Evolutionary conservation across 1,284 basidiomycete genomes (phyloP).

Genomic region (Sphaerobolus stellatus): DNA sequence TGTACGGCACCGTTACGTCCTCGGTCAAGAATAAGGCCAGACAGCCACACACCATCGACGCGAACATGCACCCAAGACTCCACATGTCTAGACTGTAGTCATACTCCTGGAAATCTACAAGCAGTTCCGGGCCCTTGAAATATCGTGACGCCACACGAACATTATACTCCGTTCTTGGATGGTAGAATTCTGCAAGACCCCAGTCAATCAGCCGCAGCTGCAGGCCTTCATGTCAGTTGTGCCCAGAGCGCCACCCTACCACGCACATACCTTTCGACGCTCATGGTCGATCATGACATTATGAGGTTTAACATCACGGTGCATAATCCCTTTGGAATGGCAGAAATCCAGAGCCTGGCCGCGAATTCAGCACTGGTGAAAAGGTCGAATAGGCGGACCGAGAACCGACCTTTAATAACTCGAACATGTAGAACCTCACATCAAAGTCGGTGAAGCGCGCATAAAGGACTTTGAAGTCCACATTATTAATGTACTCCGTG

Average conservation of each 20-base stretch:
- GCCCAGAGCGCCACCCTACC: neutral
- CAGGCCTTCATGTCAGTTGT: neutral
- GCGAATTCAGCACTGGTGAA: conserved; percentile 6
- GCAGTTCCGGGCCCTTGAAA: conserved; percentile 96
- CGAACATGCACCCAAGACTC: conserved; percentile 99
- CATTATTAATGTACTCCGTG: conserved; percentile 98
- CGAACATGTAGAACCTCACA: conserved; percentile 95
- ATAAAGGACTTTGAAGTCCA: conserved; percentile 97
- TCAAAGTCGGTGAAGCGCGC: conserved; percentile 94
- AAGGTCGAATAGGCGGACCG: conserved; percentile 9
- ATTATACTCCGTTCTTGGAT: conserved; percentile 97
- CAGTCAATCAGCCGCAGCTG: conserved; percentile 96
- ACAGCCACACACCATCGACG: conserved; percentile 77
- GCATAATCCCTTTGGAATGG: conserved; percentile 99
- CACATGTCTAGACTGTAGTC: conserved; percentile 98
- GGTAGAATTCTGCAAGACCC: conserved; percentile 99
- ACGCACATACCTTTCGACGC: conserved; percentile 73
- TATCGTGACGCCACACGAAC: conserved; percentile 97
- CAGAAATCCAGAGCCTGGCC: conserved; percentile 91
- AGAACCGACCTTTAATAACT: conserved; percentile 81
- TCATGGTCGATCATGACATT: conserved; percentile 99
- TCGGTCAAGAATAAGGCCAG: conserved; percentile 5
- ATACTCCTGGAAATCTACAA: conserved; percentile 98
- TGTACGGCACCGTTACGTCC: neutral
- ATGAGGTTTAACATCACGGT: conserved; percentile 98